Base-by-base conservation (phyloP, 441 rosid species). In the Bruguiera hainesii region DNA sequence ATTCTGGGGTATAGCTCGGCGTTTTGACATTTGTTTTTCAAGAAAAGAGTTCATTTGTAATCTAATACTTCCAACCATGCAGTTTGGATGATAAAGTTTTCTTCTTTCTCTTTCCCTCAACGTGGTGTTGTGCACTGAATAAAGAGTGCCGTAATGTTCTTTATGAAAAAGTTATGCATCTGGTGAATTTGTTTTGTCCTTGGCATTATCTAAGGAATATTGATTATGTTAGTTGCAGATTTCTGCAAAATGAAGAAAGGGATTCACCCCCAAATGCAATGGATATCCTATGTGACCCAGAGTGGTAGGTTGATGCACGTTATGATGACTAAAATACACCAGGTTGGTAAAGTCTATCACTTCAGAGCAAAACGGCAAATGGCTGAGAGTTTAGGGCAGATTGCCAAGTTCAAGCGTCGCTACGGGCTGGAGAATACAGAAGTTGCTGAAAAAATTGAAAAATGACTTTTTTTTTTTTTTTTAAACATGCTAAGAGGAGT, bases 311-410 rank as follows among this genome's bases (percentile, higher is more conserved):
- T 91, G 87, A 88, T 94, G 82, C 78, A 89, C 42, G 87, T 89
- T 61, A 86, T 83, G 93, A 91, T 93, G 98, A 89, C 97, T 52
- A 83, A 87, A 78, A 87, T 93, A 74, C 96, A 88, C 68, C 80
- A 85, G 64, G 92, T 75, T 26, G 97, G 94, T 31, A 87, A 85
- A 83, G 97, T 91, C 28, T 91, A 87, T 79, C 98, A 94, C 75
- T 86, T 91, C 72, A 86, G 96, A 63, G 96, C 96, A 26, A 91
- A 73, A 76, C 91, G 93, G 72, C 97, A 93, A 70, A 75, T 88
- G 95, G 97, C 93, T 74, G 87, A 86, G 70, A 89, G 87, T 56
- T 69, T 85, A 35, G 96, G 98, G 52, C 97, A 93, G 78, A 76
- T 93, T 77, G 92, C 96, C 56, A 91, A 82, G 85, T 93, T 85